phyloP scores from a whole-genome alignment of 2,329 filamentous ascomycete species.

The Botrytis fragariae region DNA sequence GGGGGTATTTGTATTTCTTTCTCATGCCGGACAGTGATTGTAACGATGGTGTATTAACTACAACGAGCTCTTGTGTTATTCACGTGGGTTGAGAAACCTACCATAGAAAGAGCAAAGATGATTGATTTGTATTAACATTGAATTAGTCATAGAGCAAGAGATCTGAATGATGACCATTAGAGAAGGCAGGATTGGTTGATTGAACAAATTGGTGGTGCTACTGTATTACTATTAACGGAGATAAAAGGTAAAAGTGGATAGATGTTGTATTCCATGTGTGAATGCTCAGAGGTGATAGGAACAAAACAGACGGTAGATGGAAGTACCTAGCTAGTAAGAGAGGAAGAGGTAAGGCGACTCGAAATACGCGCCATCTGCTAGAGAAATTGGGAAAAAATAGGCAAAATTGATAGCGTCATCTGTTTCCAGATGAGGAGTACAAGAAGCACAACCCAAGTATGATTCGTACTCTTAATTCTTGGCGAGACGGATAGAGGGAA shows the following conservation, averaged over 20 bases:
- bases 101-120: neutral
- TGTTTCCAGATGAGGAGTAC: neutral
- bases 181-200: slow-evolving; percentile 6
- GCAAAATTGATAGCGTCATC: neutral
- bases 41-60: neutral
- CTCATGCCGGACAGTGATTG: neutral
- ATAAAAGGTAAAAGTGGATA: slow-evolving; percentile 8
- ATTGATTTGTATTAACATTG: neutral
- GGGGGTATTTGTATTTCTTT: slow-evolving; percentile 10
- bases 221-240: neutral
- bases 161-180: slow-evolving; percentile 9
- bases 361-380: neutral
- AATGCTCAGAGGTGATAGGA: neutral
- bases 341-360: neutral
- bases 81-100: neutral
- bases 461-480: neutral
- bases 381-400: neutral
- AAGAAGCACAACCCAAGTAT: neutral
- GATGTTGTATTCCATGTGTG: neutral
- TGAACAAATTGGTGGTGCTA: neutral
- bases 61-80: neutral
- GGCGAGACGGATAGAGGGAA: neutral
- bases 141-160: slow-evolving; percentile 11
- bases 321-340: neutral
- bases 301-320: neutral